phyloP scores from a whole-genome alignment of 2,329 filamentous ascomycete species.

The Neodidymelliopsis sp. region DNA sequence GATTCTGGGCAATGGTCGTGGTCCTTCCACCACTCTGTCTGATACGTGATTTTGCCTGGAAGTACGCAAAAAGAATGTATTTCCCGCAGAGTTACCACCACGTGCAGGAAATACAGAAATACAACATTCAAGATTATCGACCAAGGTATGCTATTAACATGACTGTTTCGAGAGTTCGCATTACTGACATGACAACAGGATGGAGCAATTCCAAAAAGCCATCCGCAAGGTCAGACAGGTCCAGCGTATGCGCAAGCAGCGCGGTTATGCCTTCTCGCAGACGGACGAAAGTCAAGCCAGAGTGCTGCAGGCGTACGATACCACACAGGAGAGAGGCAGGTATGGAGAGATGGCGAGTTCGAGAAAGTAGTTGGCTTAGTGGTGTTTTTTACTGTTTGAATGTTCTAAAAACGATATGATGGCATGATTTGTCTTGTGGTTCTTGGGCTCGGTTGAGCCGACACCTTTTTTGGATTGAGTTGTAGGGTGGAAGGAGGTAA shows the following conservation, averaged over 20 bases:
- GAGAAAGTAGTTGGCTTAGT: slow-evolving; percentile 29
- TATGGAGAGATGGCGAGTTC: slow-evolving; percentile 93
- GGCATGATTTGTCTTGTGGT: slow-evolving; percentile 7
- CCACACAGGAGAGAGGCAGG: slow-evolving; percentile 85
- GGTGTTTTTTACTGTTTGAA: not conserved
- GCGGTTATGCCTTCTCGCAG: slow-evolving; percentile 97
- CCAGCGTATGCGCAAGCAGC: slow-evolving; percentile 98
- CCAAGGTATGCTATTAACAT: slow-evolving; percentile 71
- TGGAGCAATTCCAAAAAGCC: slow-evolving; percentile 99
- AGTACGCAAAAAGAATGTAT: slow-evolving; percentile 98
- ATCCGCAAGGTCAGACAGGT: slow-evolving; percentile 98
- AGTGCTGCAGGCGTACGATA: slow-evolving; percentile 97
- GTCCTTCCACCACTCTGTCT: slow-evolving; percentile 83
- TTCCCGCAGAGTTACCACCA: slow-evolving; percentile 95
- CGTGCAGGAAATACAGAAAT: slow-evolving; percentile 99
- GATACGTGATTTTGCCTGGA: slow-evolving; percentile 90
- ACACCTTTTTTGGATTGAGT: not conserved
- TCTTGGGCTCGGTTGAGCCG: no score
- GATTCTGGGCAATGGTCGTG: slow-evolving; percentile 92
- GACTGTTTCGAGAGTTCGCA: not conserved
- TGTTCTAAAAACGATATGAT: slow-evolving; percentile 1
- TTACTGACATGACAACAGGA: slow-evolving; percentile 60
- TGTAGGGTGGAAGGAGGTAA: not conserved
- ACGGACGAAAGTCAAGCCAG: slow-evolving; percentile 96
- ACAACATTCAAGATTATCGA: slow-evolving; percentile 98